phyloP scores from a whole-genome alignment of 305 asterid species.

The Lippia alba region DNA sequence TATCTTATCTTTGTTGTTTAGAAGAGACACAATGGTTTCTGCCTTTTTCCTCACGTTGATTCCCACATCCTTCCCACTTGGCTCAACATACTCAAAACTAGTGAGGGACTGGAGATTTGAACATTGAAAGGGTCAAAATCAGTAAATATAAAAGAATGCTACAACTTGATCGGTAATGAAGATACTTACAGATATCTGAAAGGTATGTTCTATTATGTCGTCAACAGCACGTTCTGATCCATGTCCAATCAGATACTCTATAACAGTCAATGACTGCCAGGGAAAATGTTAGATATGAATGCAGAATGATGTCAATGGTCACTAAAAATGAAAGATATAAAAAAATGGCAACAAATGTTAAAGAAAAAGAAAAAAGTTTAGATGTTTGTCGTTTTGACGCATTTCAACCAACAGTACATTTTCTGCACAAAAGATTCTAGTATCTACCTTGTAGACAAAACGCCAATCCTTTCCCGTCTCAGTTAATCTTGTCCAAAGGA shows the following conservation, averaged over 20 bases:
- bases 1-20: conserved; percentile 90
- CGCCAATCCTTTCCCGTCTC: conserved; percentile 98
- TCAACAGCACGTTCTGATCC: conserved; percentile 97
- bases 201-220: conserved; percentile 90
- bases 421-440: conserved; percentile 21
- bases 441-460: conserved; percentile 83
- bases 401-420: conserved; percentile 19
- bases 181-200: conserved; percentile 83
- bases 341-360: conserved; percentile 18
- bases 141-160: conserved; percentile 31
- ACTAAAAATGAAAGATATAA: conserved; percentile 9
- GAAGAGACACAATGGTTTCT: conserved; percentile 77
- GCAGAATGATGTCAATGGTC: conserved; percentile 13
- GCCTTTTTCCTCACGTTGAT: conserved; percentile 93
- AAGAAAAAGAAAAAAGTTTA: background rate
- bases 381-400: conserved; percentile 17
- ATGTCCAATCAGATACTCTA: conserved; percentile 93
- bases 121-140: conserved; percentile 29
- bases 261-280: conserved; percentile 79
- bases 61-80: conserved; percentile 91
- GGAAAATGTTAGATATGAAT: conserved; percentile 27
- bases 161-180: conserved; percentile 33
- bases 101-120: conserved; percentile 68
- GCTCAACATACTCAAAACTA: conserved; percentile 91
- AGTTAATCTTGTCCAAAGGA: conserved; percentile 88